phyloP scores from a whole-genome alignment of 306 rosid genomes.

The Cucurbita moschata region DNA sequence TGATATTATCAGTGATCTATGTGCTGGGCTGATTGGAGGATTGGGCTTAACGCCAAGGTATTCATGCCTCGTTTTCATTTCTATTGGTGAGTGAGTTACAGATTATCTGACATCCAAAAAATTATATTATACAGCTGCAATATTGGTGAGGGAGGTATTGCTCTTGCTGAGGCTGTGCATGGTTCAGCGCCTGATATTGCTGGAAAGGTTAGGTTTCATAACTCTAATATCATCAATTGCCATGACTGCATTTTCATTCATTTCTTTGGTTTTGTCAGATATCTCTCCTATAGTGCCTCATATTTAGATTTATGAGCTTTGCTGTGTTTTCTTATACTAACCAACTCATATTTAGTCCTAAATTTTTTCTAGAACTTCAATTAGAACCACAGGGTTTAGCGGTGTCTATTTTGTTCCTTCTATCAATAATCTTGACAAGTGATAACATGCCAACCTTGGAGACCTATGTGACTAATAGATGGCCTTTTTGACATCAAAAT shows the following conservation, averaged over 20 bases:
- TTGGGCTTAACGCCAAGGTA: conserved; percentile 97
- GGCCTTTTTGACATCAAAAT: not conserved
- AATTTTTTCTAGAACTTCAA: not conserved
- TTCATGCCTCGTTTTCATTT: not conserved
- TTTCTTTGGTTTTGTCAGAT: not conserved
- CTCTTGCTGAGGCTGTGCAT: conserved; percentile 99
- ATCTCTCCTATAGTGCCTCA: not conserved
- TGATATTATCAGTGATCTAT: conserved; percentile 96
- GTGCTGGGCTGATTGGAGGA: conserved; percentile 98
- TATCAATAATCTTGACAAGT: not conserved
- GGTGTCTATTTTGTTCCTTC: not conserved
- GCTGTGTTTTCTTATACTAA: not conserved
- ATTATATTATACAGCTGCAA: conserved; percentile 47
- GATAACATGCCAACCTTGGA: not conserved
- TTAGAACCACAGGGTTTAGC: not conserved
- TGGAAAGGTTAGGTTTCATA: conserved; percentile 61
- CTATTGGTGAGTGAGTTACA: not conserved
- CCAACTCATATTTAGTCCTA: not conserved
- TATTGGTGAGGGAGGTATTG: conserved; percentile 97
- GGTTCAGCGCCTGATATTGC: conserved; percentile 99
- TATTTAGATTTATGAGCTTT: not conserved
- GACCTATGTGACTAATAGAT: not conserved
- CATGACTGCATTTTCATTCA: not conserved
- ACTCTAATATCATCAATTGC: not conserved
- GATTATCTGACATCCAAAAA: conserved; percentile 13